Percentiles rank a stretch among this genome's conserved stretches.
These are phyloP conservation scores for Blastobotrys elegans DNA, from an alignment of 1,139 yeast species.

Conservation along the genomic window DNA sequence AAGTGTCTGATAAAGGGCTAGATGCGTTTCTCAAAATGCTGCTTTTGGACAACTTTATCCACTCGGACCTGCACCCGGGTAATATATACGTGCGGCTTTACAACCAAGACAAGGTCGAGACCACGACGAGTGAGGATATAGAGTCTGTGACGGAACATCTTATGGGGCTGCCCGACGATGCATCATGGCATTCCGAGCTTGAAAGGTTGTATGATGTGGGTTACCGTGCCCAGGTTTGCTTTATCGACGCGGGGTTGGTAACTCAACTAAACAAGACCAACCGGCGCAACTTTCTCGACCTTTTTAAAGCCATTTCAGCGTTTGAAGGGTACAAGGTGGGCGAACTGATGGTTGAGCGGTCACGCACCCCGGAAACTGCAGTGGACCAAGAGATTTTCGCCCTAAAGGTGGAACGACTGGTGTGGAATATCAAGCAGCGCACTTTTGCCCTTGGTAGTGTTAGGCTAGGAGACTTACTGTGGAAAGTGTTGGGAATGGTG, in stretches of 20 bases:
- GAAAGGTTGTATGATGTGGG: conserved; percentile 51
- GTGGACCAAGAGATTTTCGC: conserved; percentile 81
- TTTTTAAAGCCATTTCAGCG: conserved; percentile 81
- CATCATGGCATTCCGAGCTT: conserved; percentile 50
- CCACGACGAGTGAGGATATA: conserved; percentile 18
- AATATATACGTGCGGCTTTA: conserved; percentile 80
- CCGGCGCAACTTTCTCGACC: conserved; percentile 78
- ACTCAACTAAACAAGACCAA: conserved; percentile 79
- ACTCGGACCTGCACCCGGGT: conserved; percentile 96
- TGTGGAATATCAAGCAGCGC: conserved; percentile 71
- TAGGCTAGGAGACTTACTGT: conserved; percentile 84
- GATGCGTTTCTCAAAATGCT: conserved; percentile 93
- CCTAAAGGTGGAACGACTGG: conserved; percentile 76
- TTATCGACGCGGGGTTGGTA: conserved; percentile 87
- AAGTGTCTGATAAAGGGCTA: conserved; percentile 78
- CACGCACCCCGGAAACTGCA: conserved; percentile 91
- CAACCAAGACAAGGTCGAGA: conserved; percentile 14
- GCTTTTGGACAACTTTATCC: conserved; percentile 86
- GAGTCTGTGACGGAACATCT: conserved; percentile 31
- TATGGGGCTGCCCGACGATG: conserved; percentile 36
- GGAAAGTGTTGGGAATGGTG: conserved; percentile 85
- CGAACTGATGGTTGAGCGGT: conserved; percentile 88
- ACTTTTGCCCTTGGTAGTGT: conserved; percentile 92
- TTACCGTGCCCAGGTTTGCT: conserved; percentile 81
- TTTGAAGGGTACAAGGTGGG: conserved; percentile 96